phyloP scores from a whole-genome alignment of 352 stramenopile species.

The Detonula confervacea region DNA sequence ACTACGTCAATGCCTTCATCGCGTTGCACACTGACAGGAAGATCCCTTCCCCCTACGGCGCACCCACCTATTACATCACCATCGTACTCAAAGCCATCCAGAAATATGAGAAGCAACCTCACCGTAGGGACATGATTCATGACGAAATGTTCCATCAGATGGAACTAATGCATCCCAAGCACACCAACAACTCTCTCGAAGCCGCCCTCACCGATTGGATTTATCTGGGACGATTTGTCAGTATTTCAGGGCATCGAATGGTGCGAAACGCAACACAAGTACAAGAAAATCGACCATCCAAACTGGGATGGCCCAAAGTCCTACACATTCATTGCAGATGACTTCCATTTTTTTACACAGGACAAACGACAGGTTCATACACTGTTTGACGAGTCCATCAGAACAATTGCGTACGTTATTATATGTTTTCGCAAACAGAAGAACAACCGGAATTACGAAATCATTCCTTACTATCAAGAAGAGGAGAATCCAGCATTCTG shows the following conservation, averaged over 20 bases:
- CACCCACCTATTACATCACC: conserved; percentile 14
- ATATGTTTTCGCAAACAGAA: conserved; percentile 19
- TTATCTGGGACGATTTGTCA: conserved; percentile 6
- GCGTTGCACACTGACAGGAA: background rate
- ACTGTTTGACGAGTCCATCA: background rate
- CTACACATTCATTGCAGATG: conserved; percentile 20
- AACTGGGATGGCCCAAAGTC: background rate
- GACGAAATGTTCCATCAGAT: conserved; percentile 36
- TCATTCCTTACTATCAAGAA: conserved; percentile 18
- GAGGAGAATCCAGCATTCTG: background rate
- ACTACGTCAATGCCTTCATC: background rate
- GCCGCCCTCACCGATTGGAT: conserved; percentile 19
- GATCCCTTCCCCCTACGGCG: background rate
- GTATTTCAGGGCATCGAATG: conserved; percentile 15
- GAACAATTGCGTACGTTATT: background rate
- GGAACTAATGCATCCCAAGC: background rate
- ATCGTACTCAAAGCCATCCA: conserved; percentile 7
- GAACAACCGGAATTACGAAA: conserved; percentile 25
- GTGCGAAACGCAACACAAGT: conserved; percentile 20
- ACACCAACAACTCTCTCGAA: background rate
- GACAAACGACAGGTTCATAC: background rate
- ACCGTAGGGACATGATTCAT: conserved; percentile 30
- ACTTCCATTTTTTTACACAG: conserved; percentile 14
- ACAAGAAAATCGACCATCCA: background rate
- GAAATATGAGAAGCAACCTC: conserved; percentile 22